Evolutionary conservation across 2,329 filamentous ascomycete species (phyloP), one percentile per base, ranked within the genome.

Genomic region (Teratosphaeria zuluensis): DNA sequence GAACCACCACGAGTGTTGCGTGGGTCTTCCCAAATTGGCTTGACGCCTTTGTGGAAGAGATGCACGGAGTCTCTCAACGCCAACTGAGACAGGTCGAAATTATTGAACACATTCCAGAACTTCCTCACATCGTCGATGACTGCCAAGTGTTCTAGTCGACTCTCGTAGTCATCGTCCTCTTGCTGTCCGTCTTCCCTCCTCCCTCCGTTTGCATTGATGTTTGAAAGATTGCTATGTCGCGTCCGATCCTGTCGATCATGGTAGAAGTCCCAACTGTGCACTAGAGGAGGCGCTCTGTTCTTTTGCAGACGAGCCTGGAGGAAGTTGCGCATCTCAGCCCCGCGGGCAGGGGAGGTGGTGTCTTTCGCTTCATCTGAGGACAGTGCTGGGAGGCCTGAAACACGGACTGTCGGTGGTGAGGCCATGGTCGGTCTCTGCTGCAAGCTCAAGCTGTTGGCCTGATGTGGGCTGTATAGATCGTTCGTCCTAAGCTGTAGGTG

Each of bases 1-100:
- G 88, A 88, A 55, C 92, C 92, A 56, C 92, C 92, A 62, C 85
- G 81, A 60, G 87, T 79, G 75, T 96, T 96, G 68, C 94, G 85
- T 48, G 89, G 84, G 72, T 97, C 92, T 75, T 92, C 89, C 81
- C 91, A 89, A 51, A 91, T 83, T 21, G 87, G 89, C 77, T 89
- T 88, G 73, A 92, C 88, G 65, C 89, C 85, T 65, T 86, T 80
- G 83, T 89, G 90, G 76, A 89, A 90, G 72, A 92, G 86, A 76
- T 92, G 88, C 31, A 89, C 88, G 54, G 70, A 75, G 68, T 81
- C 78, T 16, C 88, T 84, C 64, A 91, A 78, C 56, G 87, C 81
- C 57, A 90, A 80, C 79, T 84, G 86, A 31, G 85, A 81, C 74
- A 89, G 85, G 66, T 90, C 80, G 73, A 92, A 88, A 78, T 91